Percentiles rank a stretch among this genome's conserved stretches.
These are phyloP conservation scores for Fusarium secorum DNA, from an alignment of 2,329 filamentous ascomycete species.

Conservation along the genomic window DNA sequence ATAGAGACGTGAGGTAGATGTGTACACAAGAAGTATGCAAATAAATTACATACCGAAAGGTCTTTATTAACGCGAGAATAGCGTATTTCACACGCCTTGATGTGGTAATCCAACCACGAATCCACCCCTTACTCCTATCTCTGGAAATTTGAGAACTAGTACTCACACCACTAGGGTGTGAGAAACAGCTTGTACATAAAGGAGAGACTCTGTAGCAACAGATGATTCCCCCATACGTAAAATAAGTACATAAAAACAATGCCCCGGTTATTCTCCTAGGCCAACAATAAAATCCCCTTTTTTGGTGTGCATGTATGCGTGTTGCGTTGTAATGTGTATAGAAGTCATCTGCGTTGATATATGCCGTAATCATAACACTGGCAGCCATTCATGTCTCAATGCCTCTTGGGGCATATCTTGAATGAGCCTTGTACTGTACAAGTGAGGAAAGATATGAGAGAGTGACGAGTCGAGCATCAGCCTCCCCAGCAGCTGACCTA, in stretches of 20 bases:
- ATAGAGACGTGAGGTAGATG: background rate
- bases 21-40: constrained; percentile 23
- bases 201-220: background rate
- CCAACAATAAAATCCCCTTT: constrained; percentile 26
- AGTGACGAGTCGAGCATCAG: background rate
- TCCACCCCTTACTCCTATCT: constrained; percentile 6
- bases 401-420: background rate
- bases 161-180: constrained; percentile 5
- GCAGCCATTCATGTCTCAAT: background rate
- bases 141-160: background rate
- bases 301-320: constrained; percentile 15
- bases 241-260: constrained; percentile 14
- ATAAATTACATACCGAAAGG: constrained; percentile 25
- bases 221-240: constrained; percentile 9
- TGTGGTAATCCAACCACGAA: constrained; percentile 1
- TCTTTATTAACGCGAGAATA: constrained; percentile 33
- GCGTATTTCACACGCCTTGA: constrained; percentile 1
- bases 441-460: background rate
- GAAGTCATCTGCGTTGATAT: constrained; percentile 5
- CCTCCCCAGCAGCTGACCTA: background rate
- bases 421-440: constrained; percentile 23
- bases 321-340: constrained; percentile 7
- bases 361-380: constrained; percentile 10
- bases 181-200: background rate
- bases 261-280: constrained; percentile 13